Evolutionary conservation across 352 stramenopile genomes (phyloP), one percentile per base, ranked within the genome.

Genomic region (Pythium insidiosum): DNA sequence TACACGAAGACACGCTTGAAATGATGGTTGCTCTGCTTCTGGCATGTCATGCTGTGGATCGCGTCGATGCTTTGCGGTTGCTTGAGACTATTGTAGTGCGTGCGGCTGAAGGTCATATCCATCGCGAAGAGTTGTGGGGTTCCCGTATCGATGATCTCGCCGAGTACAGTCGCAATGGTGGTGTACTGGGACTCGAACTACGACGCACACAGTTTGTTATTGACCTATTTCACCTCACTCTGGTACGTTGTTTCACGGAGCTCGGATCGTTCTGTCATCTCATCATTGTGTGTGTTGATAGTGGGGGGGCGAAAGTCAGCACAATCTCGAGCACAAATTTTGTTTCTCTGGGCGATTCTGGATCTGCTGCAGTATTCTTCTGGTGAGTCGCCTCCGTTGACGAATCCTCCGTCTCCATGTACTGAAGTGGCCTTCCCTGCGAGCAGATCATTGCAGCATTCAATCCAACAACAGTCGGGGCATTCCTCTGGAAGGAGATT

Each of bases 361-460:
- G 81, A 87, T 90, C 38, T 82, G 63, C 16, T 88, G 76, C 53
- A 79, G 73, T 5, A 88, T 94, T 58, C 52, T 94, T n/a, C 46
- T 94, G 66, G 78, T 93, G 61, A 12, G 59, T 52, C 11, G 12
- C 25, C 4, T n/a, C 2, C 5, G 19, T 24, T 24, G 11, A n/a
- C n/a, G n/a, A n/a, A n/a, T n/a, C n/a, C 18, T 39, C 34, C 16
- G 2, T 35, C 6, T 54, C 15, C 43, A 13, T 53, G 25, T 47
- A 67, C 66, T 58, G 70, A 52, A 71, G n/a, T n/a, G n/a, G n/a
- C n/a, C n/a, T n/a, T n/a, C n/a, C n/a, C n/a, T n/a, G n/a, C n/a
- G n/a, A n/a, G n/a, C n/a, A n/a, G 61, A 52, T 71, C 34, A 26
- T 73, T 5, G 56, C 41, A 7, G 50, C 41, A 5, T 94, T 91